These are phyloP conservation scores for Dioszegia aurantiaca DNA, from an alignment of 768 basidiomycete species.

Conservation along the genomic window DNA sequence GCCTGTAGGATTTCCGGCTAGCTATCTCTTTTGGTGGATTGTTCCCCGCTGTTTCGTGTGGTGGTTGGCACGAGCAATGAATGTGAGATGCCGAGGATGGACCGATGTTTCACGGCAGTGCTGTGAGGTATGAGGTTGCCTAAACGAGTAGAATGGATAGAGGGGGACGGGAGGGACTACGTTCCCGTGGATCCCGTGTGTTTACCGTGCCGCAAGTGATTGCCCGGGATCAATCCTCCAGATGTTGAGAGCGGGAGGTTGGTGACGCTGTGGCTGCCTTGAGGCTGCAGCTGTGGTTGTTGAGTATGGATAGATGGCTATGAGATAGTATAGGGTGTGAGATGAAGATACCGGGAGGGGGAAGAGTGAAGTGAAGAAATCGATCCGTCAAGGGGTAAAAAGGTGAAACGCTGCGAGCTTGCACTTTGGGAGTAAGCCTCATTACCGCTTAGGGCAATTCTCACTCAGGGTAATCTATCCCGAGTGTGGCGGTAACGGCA, in stretches of 20 bases:
- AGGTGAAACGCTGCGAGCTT: constrained; percentile 9
- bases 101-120: no score
- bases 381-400: neutral
- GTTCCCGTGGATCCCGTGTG: constrained; percentile 3
- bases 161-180: neutral
- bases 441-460: constrained; percentile 5
- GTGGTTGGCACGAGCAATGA: no score
- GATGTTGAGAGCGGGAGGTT: neutral
- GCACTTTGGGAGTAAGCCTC: neutral
- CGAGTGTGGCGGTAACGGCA: no score
- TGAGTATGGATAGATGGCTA: neutral
- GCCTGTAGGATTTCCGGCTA: no score
- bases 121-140: neutral
- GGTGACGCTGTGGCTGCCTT: no score
- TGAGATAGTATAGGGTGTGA: neutral
- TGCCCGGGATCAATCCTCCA: neutral
- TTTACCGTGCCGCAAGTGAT: neutral
- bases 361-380: neutral
- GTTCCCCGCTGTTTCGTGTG: no score
- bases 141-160: neutral
- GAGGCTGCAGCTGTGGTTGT: no score
- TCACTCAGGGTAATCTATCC: neutral
- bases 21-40: no score
- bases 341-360: neutral
- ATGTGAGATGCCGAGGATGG: no score